These are phyloP conservation scores for Hyphopichia homilentoma DNA, from an alignment of 805 yeast species.

Conservation along the genomic window DNA sequence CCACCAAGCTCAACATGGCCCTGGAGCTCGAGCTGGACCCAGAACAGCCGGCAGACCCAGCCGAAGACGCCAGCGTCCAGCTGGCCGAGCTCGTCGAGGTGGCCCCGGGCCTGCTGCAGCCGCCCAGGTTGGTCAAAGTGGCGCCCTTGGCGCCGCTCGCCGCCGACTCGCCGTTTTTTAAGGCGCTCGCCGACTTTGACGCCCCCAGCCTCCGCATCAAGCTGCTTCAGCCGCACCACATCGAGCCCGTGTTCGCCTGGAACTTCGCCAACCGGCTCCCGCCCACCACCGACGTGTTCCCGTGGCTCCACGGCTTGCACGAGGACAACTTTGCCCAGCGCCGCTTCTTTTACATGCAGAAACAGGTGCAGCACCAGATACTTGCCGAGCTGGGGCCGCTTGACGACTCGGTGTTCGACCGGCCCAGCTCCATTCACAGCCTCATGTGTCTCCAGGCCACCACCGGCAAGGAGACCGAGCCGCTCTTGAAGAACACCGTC, in stretches of 20 bases:
- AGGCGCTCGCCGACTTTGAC: conserved; percentile 6
- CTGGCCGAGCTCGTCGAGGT: conserved; percentile 5
- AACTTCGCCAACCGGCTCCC: conserved; percentile 48
- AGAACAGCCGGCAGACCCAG: background rate
- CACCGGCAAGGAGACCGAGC: background rate
- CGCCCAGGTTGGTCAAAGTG: background rate
- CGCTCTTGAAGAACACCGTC: conserved; percentile 50
- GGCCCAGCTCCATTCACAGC: conserved; percentile 32
- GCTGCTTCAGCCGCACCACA: conserved; percentile 10
- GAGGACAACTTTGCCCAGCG: conserved; percentile 52
- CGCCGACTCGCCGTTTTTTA: conserved; percentile 11
- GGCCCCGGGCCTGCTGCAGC: too few species aligned
- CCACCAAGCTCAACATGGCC: conserved; percentile 28
- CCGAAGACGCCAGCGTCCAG: background rate
- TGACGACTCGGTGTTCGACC: conserved; percentile 9
- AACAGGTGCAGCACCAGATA: conserved; percentile 11
- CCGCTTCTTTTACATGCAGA: conserved; percentile 37
- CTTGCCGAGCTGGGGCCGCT: conserved; percentile 1
- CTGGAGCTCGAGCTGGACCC: background rate
- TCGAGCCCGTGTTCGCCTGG: conserved; percentile 25
- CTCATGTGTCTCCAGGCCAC: conserved; percentile 33
- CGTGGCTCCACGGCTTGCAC: conserved; percentile 86
- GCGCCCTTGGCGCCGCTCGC: conserved; percentile 20
- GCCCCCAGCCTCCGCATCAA: conserved; percentile 10
- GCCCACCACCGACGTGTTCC: conserved; percentile 66